These are phyloP conservation scores for Umbilicus rupestris DNA, from an alignment of 164 flowering plant species.

Conservation along the genomic window DNA sequence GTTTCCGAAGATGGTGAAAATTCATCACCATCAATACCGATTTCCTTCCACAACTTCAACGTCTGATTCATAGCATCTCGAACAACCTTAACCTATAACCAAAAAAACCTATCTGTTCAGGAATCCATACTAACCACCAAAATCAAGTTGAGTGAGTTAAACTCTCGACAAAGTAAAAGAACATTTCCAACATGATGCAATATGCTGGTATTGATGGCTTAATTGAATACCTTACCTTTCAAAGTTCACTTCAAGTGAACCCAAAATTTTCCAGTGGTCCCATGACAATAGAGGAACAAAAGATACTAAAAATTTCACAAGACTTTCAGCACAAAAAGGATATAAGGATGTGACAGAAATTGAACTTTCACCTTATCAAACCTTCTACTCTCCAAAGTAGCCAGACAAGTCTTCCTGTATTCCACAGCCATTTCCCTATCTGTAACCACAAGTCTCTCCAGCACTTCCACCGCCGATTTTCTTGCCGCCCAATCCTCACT, in stretches of 20 bases:
- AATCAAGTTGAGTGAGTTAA: not conserved
- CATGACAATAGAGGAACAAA: not conserved
- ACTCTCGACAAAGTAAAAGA: conserved; percentile 4
- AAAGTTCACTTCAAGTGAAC: not conserved
- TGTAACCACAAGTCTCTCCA: conserved; percentile 44
- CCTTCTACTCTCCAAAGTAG: conserved; percentile 50
- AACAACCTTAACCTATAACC: conserved; percentile 59
- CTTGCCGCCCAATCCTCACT: conserved; percentile 85
- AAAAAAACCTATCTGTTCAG: not conserved
- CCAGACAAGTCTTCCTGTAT: conserved; percentile 41
- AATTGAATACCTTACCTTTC: not conserved
- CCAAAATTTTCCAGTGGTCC: not conserved
- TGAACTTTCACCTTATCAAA: conserved; percentile 64
- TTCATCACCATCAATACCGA: conserved; percentile 39
- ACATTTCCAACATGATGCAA: conserved; percentile 3
- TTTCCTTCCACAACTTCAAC: conserved; percentile 61
- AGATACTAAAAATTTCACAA: not conserved
- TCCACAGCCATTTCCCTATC: conserved; percentile 45
- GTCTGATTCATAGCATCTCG: conserved; percentile 66
- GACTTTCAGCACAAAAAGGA: not conserved
- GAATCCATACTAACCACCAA: not conserved
- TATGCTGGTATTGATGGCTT: not conserved
- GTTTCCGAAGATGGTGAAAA: conserved; percentile 30
- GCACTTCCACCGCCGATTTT: conserved; percentile 77
- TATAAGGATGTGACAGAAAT: not conserved